Conservation (phyloP, 805 yeast genomes). For the Metschnikowia vanudenii region DNA sequence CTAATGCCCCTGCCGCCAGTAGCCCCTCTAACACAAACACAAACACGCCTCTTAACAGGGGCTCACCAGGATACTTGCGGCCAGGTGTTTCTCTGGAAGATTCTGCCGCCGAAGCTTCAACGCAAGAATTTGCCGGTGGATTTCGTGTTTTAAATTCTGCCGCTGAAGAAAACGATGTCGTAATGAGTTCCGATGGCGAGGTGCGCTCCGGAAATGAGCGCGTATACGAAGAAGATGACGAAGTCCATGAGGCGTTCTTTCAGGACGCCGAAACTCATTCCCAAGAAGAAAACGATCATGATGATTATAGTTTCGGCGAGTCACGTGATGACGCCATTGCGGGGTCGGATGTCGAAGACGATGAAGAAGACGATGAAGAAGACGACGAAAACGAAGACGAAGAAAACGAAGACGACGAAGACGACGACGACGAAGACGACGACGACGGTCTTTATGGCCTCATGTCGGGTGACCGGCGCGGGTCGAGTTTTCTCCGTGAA, state of each 20-base stretch:
- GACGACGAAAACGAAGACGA: slow-evolving; percentile 13
- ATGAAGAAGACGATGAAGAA: slow-evolving; percentile 8
- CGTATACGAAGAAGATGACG: neutral
- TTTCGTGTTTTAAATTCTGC: slow-evolving; percentile 3
- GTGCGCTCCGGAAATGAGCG: neutral
- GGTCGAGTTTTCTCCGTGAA: slow-evolving; percentile 11
- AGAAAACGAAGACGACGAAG: slow-evolving; percentile 9
- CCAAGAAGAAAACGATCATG: neutral
- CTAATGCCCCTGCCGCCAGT: no score
- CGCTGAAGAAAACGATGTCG: neutral
- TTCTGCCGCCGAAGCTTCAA: neutral
- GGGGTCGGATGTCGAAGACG: slow-evolving; percentile 8
- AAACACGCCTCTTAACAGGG: no score
- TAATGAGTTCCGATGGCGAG: neutral
- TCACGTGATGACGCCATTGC: neutral
- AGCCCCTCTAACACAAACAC: no score
- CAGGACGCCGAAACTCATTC: neutral
- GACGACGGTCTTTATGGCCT: slow-evolving; percentile 17
- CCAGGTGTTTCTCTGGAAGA: no score
- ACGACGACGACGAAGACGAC: slow-evolving; percentile 10
- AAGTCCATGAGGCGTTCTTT: neutral
- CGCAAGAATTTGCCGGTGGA: slow-evolving; percentile 2
- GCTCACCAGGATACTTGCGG: no score
- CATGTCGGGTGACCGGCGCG: slow-evolving; percentile 7
- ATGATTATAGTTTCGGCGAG: neutral